phyloP scores from a whole-genome alignment of 352 stramenopile genomes.

The Pythium folliculosum region DNA sequence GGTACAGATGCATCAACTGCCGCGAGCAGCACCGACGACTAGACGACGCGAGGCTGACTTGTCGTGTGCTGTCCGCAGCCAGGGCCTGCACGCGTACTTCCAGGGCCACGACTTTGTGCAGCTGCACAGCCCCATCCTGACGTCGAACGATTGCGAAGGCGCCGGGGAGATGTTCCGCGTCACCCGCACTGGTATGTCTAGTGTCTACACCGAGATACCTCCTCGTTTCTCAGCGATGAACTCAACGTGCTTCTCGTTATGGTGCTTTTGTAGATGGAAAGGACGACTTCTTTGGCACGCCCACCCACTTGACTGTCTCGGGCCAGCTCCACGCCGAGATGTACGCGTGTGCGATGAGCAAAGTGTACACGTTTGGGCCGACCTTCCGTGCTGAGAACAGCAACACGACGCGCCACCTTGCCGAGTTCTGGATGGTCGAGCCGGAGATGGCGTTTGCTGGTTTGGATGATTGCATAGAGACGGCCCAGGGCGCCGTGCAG shows the following conservation, averaged over 20 bases:
- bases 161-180: slow-evolving; percentile 98
- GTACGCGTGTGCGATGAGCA: slow-evolving; percentile 95
- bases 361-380: slow-evolving; percentile 99
- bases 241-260: slow-evolving; percentile 18
- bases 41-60: no score
- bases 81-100: slow-evolving; percentile 74
- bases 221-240: slow-evolving; percentile 8
- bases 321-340: slow-evolving; percentile 96
- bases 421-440: slow-evolving; percentile 99
- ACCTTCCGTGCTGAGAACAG: slow-evolving; percentile 99
- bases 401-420: slow-evolving; percentile 96
- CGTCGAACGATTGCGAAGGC: slow-evolving; percentile 97
- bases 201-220: neutral
- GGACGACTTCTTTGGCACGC: slow-evolving; percentile 94
- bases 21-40: no score
- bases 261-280: slow-evolving; percentile 63
- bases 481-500: slow-evolving; percentile 93
- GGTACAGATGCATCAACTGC: slow-evolving; percentile 29
- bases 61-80: slow-evolving; percentile 35
- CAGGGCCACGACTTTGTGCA: slow-evolving; percentile 79
- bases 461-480: slow-evolving; percentile 91
- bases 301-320: slow-evolving; percentile 89
- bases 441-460: slow-evolving; percentile 88
- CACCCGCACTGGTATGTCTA: slow-evolving; percentile 55
- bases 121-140: slow-evolving; percentile 95